These are phyloP conservation scores for Mycocentrospora acerina DNA, from an alignment of 2,329 filamentous ascomycete genomes.

Conservation along the genomic window DNA sequence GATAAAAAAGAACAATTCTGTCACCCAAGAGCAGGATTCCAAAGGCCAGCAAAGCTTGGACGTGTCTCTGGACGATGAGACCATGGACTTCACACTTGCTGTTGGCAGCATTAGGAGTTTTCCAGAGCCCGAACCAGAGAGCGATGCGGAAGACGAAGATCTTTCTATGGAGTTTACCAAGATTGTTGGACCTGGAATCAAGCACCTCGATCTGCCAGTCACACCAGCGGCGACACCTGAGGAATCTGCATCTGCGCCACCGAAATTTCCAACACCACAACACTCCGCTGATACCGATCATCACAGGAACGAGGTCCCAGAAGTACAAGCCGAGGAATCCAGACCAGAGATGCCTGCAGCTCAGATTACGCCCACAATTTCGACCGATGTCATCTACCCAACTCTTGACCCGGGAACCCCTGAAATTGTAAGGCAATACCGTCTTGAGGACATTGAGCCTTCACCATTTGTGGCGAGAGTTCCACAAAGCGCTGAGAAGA, in stretches of 20 bases:
- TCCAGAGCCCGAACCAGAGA: conserved; percentile 4
- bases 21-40: conserved; percentile 3
- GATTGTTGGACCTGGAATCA: conserved; percentile 49
- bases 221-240: conserved; percentile 20
- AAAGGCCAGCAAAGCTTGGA: conserved; percentile 28
- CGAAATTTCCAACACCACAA: conserved; percentile 23
- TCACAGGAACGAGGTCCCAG: conserved; percentile 11
- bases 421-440: conserved; percentile 26
- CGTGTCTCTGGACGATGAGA: conserved; percentile 34
- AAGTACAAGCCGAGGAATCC: conserved; percentile 3
- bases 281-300: conserved; percentile 28
- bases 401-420: conserved; percentile 32
- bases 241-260: conserved; percentile 8
- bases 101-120: conserved; percentile 39
- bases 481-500: conserved; percentile 20
- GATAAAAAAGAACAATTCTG: conserved; percentile 27
- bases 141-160: conserved; percentile 35
- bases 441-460: conserved; percentile 35
- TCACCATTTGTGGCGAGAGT: conserved; percentile 37
- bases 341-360: conserved; percentile 16
- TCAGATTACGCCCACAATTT: conserved; percentile 26
- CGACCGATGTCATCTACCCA: conserved; percentile 24
- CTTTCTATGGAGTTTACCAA: conserved; percentile 57
- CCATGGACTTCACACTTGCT: conserved; percentile 45
- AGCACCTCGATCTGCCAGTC: conserved; percentile 11